Base-by-base conservation (phyloP, 108 stramenopile species). In the Fistulifera pelliculosa region DNA sequence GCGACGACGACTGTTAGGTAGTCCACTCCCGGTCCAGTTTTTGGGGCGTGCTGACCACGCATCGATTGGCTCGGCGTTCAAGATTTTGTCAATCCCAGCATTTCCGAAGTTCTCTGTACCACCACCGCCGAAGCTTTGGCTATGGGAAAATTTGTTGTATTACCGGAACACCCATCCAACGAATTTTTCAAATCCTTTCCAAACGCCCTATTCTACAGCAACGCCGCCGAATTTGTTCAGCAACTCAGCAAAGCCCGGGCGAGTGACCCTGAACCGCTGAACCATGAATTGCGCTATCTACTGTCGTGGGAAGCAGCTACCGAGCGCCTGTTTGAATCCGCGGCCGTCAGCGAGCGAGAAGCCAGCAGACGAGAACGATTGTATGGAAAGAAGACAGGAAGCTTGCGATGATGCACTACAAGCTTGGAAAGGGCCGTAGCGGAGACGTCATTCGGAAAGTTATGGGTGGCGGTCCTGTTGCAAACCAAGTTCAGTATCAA, bases 291-390 rank as follows among this genome's bases (percentile, higher is more conserved):
- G 23, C 56, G 67, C 17, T 54, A 69, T 24, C 58, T 62, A 22
- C 66, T 97, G 28, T 81, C 91, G 0, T 97, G 96, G 96, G 87
- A 91, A 62, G 96, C 91, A 45, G 96, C 96, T 1, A 95, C 86
- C 17, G 80, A 87, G 14, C 85, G 96, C 0, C 59, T 96, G 27
- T 80, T 78, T 45, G 64, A 76, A 13, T 68, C 88, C 16, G 65
- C 78, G 0, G 35, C 48, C 10, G 66, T 90, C 42, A 73, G 81
- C 21, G 55, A 71, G 24, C 54, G 48, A 8, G 72, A 85, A 61
- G 81, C 79, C 25, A 41, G 68, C 6, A 68, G 72, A 15, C 45
- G 74, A 44, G 56, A 74, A 11, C 59, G 74, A 56, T 60, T 15
- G 77, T 71, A 17, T 59, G 61, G 47, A 75, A 68, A 40, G 68